phyloP scores from a whole-genome alignment of 768 basidiomycete genomes.

The Xerocomus potaroensis region DNA sequence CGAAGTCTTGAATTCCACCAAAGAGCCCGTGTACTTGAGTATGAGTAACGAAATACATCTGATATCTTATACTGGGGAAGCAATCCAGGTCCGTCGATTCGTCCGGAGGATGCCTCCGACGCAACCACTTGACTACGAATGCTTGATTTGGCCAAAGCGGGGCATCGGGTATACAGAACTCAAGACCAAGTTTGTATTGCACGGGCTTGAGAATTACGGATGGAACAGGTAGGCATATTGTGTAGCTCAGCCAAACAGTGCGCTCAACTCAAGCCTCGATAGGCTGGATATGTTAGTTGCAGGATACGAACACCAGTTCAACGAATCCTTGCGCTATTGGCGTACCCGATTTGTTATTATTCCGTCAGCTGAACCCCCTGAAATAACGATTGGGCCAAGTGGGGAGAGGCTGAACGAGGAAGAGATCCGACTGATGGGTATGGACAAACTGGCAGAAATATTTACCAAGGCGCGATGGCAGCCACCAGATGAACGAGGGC shows the following conservation, averaged over 20 bases:
- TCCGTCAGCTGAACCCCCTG: conserved; percentile 71
- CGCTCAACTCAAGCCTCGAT: neutral
- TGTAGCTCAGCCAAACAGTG: neutral
- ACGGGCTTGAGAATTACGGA: conserved; percentile 77
- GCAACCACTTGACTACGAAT: conserved; percentile 72
- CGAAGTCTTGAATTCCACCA: conserved; percentile 54
- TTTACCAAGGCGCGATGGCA: conserved; percentile 85
- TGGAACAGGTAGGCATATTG: conserved; percentile 67
- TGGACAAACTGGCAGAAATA: conserved; percentile 85
- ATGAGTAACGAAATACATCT: conserved; percentile 96
- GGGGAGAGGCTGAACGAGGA: conserved; percentile 81
- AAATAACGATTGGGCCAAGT: conserved; percentile 48
- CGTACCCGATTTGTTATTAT: conserved; percentile 91
- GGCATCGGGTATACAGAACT: conserved; percentile 85
- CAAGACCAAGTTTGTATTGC: conserved; percentile 67
- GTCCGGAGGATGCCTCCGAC: conserved; percentile 67
- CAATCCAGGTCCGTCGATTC: conserved; percentile 84
- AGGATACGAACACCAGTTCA: conserved; percentile 76
- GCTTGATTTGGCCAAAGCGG: conserved; percentile 90
- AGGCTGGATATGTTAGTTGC: conserved; percentile 85
- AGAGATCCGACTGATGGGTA: conserved; percentile 83
- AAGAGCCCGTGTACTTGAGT: conserved; percentile 81
- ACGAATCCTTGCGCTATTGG: conserved; percentile 87
- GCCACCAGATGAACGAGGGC: conserved; percentile 37
- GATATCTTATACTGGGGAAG: conserved; percentile 86